Conservation (phyloP, 208 protist species). For the Trypanosomatidae sp. region DNA sequence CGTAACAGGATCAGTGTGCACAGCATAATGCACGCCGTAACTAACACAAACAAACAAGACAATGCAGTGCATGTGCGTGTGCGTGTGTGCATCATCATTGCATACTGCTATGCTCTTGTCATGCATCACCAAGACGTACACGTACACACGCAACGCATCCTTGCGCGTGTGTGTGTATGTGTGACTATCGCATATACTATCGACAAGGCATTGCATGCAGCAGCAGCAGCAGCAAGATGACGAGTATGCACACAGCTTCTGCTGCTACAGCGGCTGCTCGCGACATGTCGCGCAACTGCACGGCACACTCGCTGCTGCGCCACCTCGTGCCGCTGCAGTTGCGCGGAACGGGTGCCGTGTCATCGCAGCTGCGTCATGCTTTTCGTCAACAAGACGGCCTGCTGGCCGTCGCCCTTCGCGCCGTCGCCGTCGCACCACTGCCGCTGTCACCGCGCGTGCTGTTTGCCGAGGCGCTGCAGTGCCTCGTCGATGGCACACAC, state of each 20-base stretch:
- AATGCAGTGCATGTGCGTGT: too few species aligned
- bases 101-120: not conserved
- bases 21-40: not conserved
- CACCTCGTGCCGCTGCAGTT: slow-evolving; percentile 60
- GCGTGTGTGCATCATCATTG: too few species aligned
- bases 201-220: not conserved
- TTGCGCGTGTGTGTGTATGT: not conserved
- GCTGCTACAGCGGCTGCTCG: not conserved
- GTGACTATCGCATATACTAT: not conserved
- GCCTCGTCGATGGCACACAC: slow-evolving; percentile 38
- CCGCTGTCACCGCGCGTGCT: slow-evolving; percentile 66
- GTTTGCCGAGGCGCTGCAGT: slow-evolving; percentile 72
- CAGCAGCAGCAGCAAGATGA: not conserved
- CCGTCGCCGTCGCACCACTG: slow-evolving; percentile 55
- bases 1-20: not conserved
- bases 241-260: not conserved
- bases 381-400: slow-evolving; percentile 57
- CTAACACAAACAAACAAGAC: not conserved
- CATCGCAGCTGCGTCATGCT: slow-evolving; percentile 44
- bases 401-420: slow-evolving; percentile 30
- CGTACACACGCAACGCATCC: not conserved
- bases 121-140: not conserved
- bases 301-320: slow-evolving; percentile 50
- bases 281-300: not conserved
- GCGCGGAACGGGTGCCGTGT: slow-evolving; percentile 31